phyloP scores from a whole-genome alignment of 805 yeast genomes.

The Teunomyces cretensis region DNA sequence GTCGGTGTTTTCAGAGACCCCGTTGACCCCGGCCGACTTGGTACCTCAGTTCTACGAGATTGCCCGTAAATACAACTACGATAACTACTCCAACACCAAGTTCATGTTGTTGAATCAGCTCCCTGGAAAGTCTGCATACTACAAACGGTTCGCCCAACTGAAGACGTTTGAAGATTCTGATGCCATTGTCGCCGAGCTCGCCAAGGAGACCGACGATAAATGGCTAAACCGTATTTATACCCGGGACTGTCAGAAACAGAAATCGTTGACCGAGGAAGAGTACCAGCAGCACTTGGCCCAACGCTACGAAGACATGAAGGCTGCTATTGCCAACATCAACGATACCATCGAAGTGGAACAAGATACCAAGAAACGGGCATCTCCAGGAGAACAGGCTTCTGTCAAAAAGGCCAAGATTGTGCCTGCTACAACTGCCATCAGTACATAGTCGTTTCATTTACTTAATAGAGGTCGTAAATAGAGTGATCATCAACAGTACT shows the following conservation, averaged over 20 bases:
- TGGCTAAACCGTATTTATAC: constrained; percentile 22
- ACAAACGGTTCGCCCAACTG: constrained; percentile 54
- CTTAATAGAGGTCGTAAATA: constrained; percentile 1
- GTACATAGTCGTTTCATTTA: neutral
- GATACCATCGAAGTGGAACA: constrained; percentile 1
- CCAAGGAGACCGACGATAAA: constrained; percentile 34
- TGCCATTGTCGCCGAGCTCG: constrained; percentile 29
- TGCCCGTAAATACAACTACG: constrained; percentile 57
- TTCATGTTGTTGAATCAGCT: constrained; percentile 75
- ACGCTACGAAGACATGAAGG: constrained; percentile 9
- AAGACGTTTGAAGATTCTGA: constrained; percentile 55
- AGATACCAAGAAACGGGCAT: neutral
- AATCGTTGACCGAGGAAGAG: constrained; percentile 17
- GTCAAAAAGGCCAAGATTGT: neutral
- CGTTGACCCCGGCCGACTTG: constrained; percentile 53
- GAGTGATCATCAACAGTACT: neutral
- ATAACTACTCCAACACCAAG: constrained; percentile 66
- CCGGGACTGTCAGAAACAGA: constrained; percentile 33
- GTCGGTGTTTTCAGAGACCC: constrained; percentile 56
- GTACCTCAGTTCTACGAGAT: constrained; percentile 55
- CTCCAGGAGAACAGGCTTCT: neutral
- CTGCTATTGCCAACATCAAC: neutral
- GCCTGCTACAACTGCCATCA: neutral
- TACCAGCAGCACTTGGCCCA: constrained; percentile 11
- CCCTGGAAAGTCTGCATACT: constrained; percentile 69